Percentiles rank a stretch among this genome's conserved stretches.
Evolutionary conservation across 2,329 filamentous ascomycete species (phyloP).

Genomic region (Hypocrella siamensis): DNA sequence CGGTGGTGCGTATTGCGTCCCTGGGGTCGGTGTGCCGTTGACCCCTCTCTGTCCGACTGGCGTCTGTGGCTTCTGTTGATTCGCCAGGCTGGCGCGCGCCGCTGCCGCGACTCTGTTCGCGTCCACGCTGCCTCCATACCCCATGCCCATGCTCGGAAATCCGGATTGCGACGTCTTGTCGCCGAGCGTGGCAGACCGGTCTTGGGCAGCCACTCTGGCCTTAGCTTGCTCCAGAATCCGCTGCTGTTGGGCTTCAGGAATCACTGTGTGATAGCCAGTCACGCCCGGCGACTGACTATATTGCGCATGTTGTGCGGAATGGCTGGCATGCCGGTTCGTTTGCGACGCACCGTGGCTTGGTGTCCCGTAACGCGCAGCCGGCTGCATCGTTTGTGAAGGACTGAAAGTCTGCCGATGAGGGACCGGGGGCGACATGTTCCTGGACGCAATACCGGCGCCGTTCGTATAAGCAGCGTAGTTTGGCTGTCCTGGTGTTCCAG

Average conservation of each 20-base stretch:
- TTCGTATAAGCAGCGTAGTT: slow-evolving; percentile 25
- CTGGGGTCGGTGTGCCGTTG: slow-evolving; percentile 22
- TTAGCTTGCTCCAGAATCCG: slow-evolving; percentile 35
- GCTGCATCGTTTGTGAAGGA: slow-evolving; percentile 21
- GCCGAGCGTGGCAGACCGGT: slow-evolving; percentile 23
- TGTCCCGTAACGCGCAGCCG: slow-evolving; percentile 15
- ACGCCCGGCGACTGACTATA: slow-evolving; percentile 20
- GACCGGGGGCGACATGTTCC: slow-evolving; percentile 29
- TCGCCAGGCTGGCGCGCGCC: slow-evolving; percentile 19
- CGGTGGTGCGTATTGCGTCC: slow-evolving; percentile 15
- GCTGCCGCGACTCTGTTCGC: slow-evolving; percentile 15
- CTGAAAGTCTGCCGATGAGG: slow-evolving; percentile 20
- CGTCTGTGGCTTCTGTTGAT: slow-evolving; percentile 21
- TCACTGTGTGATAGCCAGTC: slow-evolving; percentile 32
- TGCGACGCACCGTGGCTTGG: slow-evolving; percentile 14
- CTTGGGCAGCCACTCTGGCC: slow-evolving; percentile 28
- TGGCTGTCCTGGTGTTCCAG: slow-evolving; percentile 19
- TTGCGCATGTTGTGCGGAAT: slow-evolving; percentile 12
- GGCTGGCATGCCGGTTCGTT: slow-evolving; percentile 19
- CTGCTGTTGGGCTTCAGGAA: slow-evolving; percentile 32
- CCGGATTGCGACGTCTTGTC: slow-evolving; percentile 32
- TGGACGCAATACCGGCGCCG: slow-evolving; percentile 22
- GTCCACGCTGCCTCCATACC: slow-evolving; percentile 15
- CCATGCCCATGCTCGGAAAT: slow-evolving; percentile 20
- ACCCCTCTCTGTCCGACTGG: slow-evolving; percentile 14